Percentiles rank a stretch among this genome's conserved stretches.
Evolutionary conservation across 441 rosid species (phyloP).

Genomic region (Arabidopsis lyrata): DNA sequence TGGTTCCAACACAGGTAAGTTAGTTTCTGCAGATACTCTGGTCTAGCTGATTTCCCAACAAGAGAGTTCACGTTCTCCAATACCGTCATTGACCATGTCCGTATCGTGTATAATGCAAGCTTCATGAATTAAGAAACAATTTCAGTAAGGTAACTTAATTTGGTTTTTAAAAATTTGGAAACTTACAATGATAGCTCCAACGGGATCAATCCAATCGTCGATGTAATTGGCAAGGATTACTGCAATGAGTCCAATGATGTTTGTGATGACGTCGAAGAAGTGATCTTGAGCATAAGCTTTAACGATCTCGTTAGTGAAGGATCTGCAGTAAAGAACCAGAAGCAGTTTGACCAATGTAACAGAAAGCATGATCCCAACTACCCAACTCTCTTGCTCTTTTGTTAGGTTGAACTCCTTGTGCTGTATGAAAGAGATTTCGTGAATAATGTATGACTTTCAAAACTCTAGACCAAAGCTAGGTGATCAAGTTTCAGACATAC

Average conservation of each 20-base stretch:
- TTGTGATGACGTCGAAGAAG: slow-evolving; percentile 92
- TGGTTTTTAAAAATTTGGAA: neutral
- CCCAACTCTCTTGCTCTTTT: slow-evolving; percentile 80
- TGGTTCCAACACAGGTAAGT: slow-evolving; percentile 97
- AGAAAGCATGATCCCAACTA: slow-evolving; percentile 91
- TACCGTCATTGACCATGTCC: slow-evolving; percentile 96
- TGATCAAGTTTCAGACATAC: slow-evolving; percentile 49
- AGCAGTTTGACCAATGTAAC: slow-evolving; percentile 83
- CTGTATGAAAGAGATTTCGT: slow-evolving; percentile 48
- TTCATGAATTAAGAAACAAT: slow-evolving; percentile 40
- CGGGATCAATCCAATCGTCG: slow-evolving; percentile 89
- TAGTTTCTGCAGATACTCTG: slow-evolving; percentile 84
- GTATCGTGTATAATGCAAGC: slow-evolving; percentile 92
- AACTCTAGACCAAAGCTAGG: slow-evolving; percentile 28
- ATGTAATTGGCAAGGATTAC: slow-evolving; percentile 85
- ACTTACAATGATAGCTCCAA: slow-evolving; percentile 94
- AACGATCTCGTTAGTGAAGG: slow-evolving; percentile 84
- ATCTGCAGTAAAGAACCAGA: slow-evolving; percentile 75
- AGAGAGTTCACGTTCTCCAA: slow-evolving; percentile 91
- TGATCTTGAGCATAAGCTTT: slow-evolving; percentile 98
- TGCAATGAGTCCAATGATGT: slow-evolving; percentile 87
- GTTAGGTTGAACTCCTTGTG: slow-evolving; percentile 70
- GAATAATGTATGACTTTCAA: slow-evolving; percentile 4
- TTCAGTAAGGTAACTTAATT: neutral
- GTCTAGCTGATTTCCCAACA: slow-evolving; percentile 84